phyloP scores from a whole-genome alignment of 352 stramenopile species.

The Globisporangium viniferum region DNA sequence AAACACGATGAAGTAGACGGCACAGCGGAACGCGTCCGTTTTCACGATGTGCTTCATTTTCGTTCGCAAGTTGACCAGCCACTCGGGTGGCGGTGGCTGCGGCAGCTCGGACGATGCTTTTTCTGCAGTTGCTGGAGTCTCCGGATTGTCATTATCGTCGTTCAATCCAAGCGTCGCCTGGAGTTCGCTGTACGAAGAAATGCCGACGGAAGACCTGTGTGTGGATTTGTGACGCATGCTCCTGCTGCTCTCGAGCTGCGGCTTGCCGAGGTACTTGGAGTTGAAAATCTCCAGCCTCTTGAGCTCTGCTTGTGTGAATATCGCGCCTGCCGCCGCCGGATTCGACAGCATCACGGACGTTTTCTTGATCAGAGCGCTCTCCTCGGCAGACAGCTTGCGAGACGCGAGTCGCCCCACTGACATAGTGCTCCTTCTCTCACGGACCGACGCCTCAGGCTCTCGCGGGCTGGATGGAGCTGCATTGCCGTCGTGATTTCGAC shows the following conservation, averaged over 20 bases:
- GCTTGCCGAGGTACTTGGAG: conserved; percentile 33
- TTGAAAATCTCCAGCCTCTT: conserved; percentile 41
- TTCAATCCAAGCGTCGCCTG: conserved; percentile 11
- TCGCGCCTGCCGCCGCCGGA: conserved; percentile 31
- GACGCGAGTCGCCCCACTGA: background rate
- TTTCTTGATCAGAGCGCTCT: conserved; percentile 39
- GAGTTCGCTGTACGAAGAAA: conserved; percentile 13
- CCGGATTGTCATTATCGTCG: conserved; percentile 1
- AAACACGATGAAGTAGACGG: conserved; percentile 45
- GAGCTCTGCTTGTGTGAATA: conserved; percentile 42
- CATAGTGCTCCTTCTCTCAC: background rate
- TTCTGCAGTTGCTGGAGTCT: background rate
- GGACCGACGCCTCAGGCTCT: background rate
- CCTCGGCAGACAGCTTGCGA: conserved; percentile 33
- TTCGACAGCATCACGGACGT: conserved; percentile 54
- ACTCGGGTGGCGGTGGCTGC: conserved; percentile 12
- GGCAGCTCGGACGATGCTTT: background rate
- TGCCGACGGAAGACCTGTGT: conserved; percentile 9
- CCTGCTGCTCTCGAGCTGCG: conserved; percentile 6
- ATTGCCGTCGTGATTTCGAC: background rate
- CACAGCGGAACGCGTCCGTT: conserved; percentile 35
- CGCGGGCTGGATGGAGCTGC: background rate
- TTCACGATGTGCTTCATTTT: conserved; percentile 39
- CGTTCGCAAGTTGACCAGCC: conserved; percentile 26
- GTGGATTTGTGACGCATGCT: conserved; percentile 9